These are phyloP conservation scores for Cryptosporidium muris DNA, from an alignment of 169 alveolate genomes.

Conservation along the genomic window DNA sequence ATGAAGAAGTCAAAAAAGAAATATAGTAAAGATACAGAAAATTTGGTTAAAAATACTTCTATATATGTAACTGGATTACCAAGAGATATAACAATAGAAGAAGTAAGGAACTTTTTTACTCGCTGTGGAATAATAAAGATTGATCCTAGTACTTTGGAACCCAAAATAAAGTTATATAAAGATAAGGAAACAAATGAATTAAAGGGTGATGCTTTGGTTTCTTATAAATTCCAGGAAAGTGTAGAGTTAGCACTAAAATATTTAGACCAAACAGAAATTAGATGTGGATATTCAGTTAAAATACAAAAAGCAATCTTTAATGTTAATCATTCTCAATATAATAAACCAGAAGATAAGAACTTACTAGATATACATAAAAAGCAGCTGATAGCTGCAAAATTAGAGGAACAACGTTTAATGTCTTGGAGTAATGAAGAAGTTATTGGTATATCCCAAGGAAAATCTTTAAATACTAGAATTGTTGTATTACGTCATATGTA, in stretches of 20 bases:
- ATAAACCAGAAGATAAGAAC: neutral
- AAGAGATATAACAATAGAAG: slow-evolving; percentile 77
- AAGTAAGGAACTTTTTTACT: slow-evolving; percentile 77
- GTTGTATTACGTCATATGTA: slow-evolving; percentile 66
- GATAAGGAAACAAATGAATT: slow-evolving; percentile 74
- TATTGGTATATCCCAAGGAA: neutral
- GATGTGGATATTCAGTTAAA: slow-evolving; percentile 77
- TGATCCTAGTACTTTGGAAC: slow-evolving; percentile 79
- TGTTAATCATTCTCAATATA: neutral
- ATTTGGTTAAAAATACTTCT: slow-evolving; percentile 73
- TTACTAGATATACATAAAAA: neutral
- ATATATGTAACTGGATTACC: slow-evolving; percentile 85
- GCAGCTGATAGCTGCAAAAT: slow-evolving; percentile 61
- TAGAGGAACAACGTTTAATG: slow-evolving; percentile 59
- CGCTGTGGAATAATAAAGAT: slow-evolving; percentile 84
- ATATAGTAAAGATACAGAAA: slow-evolving; percentile 5
- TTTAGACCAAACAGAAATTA: slow-evolving; percentile 80
- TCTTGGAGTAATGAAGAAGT: slow-evolving; percentile 64
- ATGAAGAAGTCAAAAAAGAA: slow-evolving; percentile 1
- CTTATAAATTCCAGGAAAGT: slow-evolving; percentile 80
- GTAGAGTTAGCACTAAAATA: slow-evolving; percentile 81
- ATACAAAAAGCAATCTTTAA: slow-evolving; percentile 76
- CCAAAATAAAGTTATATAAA: slow-evolving; percentile 79
- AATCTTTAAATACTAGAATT: slow-evolving; percentile 11
- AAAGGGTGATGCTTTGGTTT: slow-evolving; percentile 86